phyloP scores from a whole-genome alignment of 169 alveolate genomes.

The Cryptosporidium canis region DNA sequence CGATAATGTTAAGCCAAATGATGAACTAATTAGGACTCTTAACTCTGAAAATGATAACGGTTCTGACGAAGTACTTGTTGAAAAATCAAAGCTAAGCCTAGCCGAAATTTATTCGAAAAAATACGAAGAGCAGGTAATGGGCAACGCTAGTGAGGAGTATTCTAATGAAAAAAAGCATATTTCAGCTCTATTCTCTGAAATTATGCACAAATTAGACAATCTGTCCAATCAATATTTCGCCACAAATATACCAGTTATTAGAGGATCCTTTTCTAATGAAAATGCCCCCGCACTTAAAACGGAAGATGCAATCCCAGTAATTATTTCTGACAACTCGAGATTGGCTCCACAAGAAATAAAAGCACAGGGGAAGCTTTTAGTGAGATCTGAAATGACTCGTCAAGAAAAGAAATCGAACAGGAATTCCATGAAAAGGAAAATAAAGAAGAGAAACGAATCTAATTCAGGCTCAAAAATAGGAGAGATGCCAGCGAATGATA shows the following conservation, averaged over 20 bases:
- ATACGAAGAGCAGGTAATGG: constrained; percentile 43
- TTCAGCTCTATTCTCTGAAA: not conserved
- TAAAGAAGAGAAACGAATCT: not conserved
- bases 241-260: not conserved
- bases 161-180: constrained; percentile 1
- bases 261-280: not conserved
- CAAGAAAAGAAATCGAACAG: constrained; percentile 20
- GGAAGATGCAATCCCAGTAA: constrained; percentile 56
- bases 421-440: not conserved
- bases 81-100: constrained; percentile 35
- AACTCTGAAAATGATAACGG: not conserved
- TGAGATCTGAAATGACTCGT: constrained; percentile 25
- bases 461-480: not conserved
- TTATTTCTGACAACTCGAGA: constrained; percentile 30
- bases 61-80: constrained; percentile 4
- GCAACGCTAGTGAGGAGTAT: constrained; percentile 14
- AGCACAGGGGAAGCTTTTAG: not conserved
- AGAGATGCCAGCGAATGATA: not conserved
- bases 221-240: constrained; percentile 54
- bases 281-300: constrained; percentile 40
- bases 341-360: constrained; percentile 64
- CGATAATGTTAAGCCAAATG: constrained; percentile 20
- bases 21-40: not conserved
- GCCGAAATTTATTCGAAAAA: constrained; percentile 57
- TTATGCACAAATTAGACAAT: constrained; percentile 47